Evolutionary conservation across 805 yeast genomes (phyloP).

Genomic region (Diddensiella santjacobensis): DNA sequence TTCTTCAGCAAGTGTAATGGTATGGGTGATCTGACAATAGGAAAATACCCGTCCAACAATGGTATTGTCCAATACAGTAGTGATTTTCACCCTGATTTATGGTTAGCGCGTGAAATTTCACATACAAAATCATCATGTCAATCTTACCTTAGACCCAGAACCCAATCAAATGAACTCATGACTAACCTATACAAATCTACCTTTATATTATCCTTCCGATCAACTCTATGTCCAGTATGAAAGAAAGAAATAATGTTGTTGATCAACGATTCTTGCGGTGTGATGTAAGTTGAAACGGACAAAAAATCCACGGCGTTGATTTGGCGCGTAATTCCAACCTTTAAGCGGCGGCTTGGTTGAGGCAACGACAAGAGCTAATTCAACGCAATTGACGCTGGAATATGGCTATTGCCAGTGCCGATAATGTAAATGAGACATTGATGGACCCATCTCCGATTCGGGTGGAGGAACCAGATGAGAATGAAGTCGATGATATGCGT

Average conservation of each 20-base stretch:
- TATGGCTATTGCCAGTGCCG: not conserved
- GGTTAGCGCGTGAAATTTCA: too few species aligned
- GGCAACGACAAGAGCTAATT: too few species aligned
- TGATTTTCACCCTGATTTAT: constrained; percentile 51
- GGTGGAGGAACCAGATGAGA: constrained; percentile 10
- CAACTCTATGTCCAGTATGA: too few species aligned
- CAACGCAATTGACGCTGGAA: too few species aligned
- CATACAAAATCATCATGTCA: not conserved
- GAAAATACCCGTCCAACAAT: constrained; percentile 64
- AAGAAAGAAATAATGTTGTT: too few species aligned
- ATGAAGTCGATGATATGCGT: constrained; percentile 9
- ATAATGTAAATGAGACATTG: not conserved
- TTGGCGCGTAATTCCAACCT: too few species aligned
- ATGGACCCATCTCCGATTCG: not conserved
- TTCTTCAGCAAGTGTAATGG: constrained; percentile 38
- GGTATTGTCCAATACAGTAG: constrained; percentile 54
- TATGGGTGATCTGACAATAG: constrained; percentile 46
- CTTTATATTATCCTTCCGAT: too few species aligned
- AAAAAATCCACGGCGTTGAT: too few species aligned
- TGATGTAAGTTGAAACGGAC: too few species aligned
- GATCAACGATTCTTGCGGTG: too few species aligned
- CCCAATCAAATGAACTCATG: constrained; percentile 18
- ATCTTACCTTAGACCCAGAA: constrained; percentile 3
- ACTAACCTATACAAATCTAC: too few species aligned
- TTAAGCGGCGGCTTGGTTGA: too few species aligned